Base-by-base conservation (phyloP, 2,329 filamentous ascomycete genomes). In the Diaporthe amygdali region DNA sequence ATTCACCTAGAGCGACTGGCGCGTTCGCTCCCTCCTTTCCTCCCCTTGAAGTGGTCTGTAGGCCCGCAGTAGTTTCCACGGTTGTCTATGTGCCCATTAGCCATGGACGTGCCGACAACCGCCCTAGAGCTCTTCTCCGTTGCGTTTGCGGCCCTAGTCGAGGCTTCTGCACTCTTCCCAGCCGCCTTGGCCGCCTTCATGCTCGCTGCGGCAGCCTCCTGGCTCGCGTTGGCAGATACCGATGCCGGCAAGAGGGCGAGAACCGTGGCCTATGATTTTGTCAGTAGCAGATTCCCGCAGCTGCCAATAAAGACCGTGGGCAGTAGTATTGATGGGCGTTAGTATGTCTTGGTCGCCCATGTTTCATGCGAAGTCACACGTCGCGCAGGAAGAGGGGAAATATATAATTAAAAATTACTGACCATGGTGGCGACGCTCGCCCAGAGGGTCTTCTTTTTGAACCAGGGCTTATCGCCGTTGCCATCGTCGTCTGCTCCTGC, bases 361-460 rank as follows among this genome's bases (percentile, higher is more conserved):
- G 9, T 15, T 14, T 30, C 5, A 34, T 39, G 27, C 39, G 34
- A n/a, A 22, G 39, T 34, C 56, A 27, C 44, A 9, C 56, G 5
- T n/a, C 3, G 7, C 56, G 2, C 22, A 17, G 5, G 3, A 47
- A 46, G 12, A 2, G 3, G n/a, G 20, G n/a, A 14, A 41, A 14
- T 6, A 10, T 3, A 4, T 1, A 8, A 17, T 17, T 14, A 14
- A 39, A 8, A 14, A 3, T 3, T 12, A 63, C 56, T 47, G 27
- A 63, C 59, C 52, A 69, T 51, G 5, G 55, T 69, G 20, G 67
- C 67, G 14, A 69, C 67, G 55, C 67, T 64, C 34, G 67, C 34
- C 67, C 67, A 69, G 2, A 69, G 34, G 3, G 67, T 69, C 67
- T 69, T 69, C 20, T 69, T 69, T 46, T 69, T 69, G 46, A 69